phyloP scores from a whole-genome alignment of 2,329 filamentous ascomycete genomes.

The Grosmannia serpens region DNA sequence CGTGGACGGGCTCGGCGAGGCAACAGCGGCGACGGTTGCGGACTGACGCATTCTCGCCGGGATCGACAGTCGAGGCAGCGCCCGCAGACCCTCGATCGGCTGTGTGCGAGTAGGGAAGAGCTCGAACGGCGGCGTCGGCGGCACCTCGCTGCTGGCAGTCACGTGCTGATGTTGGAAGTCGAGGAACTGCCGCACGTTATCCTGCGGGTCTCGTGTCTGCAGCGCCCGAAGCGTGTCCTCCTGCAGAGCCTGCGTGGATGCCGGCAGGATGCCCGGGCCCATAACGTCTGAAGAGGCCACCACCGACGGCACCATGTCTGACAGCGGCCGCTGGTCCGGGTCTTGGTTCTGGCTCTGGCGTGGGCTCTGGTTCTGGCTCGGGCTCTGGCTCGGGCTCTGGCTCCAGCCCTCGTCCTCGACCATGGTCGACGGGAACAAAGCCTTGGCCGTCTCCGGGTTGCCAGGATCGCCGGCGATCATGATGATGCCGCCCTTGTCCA shows the following conservation, averaged over 20 bases:
- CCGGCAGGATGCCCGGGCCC: constrained; percentile 47
- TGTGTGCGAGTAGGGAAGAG: constrained; percentile 34
- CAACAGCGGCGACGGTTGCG: background rate
- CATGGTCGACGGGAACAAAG: constrained; percentile 31
- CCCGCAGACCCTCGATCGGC: constrained; percentile 44
- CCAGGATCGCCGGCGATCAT: constrained; percentile 70
- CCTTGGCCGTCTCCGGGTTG: constrained; percentile 55
- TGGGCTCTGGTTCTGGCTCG: background rate
- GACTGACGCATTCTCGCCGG: constrained; percentile 25
- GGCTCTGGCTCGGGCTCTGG: background rate
- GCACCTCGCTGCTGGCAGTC: constrained; percentile 39
- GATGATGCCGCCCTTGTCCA: constrained; percentile 52
- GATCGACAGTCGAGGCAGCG: constrained; percentile 52
- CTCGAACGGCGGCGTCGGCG: constrained; percentile 59
- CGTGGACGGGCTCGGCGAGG: constrained; percentile 9
- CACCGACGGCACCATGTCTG: constrained; percentile 67
- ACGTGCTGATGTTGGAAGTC: constrained; percentile 60
- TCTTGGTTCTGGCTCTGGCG: constrained; percentile 18
- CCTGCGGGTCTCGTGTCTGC: constrained; percentile 68
- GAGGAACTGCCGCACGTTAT: constrained; percentile 87
- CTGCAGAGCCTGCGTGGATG: constrained; percentile 56
- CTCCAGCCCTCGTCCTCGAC: background rate
- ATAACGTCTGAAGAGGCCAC: constrained; percentile 87
- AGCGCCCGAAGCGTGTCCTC: constrained; percentile 61
- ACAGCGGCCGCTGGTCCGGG: constrained; percentile 51